Base-by-base conservation (phyloP, 352 stramenopile species). In the Pythium insidiosum region DNA sequence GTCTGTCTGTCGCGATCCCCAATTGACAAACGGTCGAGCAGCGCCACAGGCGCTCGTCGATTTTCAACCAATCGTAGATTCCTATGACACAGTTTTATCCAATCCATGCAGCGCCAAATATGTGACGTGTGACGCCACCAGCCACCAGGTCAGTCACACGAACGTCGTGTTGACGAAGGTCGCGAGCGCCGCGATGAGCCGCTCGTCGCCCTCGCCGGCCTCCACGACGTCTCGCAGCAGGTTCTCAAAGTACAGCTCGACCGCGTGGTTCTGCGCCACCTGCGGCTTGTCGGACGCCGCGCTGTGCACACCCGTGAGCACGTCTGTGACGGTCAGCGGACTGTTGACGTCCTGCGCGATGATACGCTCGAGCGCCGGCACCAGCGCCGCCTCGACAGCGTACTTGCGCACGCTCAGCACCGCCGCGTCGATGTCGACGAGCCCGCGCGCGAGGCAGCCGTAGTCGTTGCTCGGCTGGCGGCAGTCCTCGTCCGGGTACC, bases 291-390 rank as follows among this genome's bases (percentile, higher is more conserved):
- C 38, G 9, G 46, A 45, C 28, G 54, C 56, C 3, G 62, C 63
- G n/a, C 37, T 54, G 34, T 58, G 38, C 0, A 88, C 41, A 10
- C 35, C 34, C 0, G 29, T 47, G 11, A 88, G 54, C 22, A 85
- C 40, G 15, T 83, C 56, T 4, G 37, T 18, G 6, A 79, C 22
- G 2, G 45, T 50, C 19, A 88, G 43, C 11, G 73, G 73, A 16
- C 68, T 81, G 34, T 61, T 50, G 1, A 47, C 52, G 22, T 85
- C 75, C 45, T 78, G 70, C 22, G 68, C 50, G 6, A 84, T 43
- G 24, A 88, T 81, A 21, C 68, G 70, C 9, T 70, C 31, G 31
- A 86, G 55, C 1, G 51, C 45, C 11, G 70, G 70, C 35, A 81
- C 74, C 15, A 88, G 30, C 7, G 66, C 50, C 2, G 68, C 28